Evolutionary conservation across 2,329 filamentous ascomycete species (phyloP), one percentile per base, ranked within the genome.

Genomic region (Claviceps sp.): DNA sequence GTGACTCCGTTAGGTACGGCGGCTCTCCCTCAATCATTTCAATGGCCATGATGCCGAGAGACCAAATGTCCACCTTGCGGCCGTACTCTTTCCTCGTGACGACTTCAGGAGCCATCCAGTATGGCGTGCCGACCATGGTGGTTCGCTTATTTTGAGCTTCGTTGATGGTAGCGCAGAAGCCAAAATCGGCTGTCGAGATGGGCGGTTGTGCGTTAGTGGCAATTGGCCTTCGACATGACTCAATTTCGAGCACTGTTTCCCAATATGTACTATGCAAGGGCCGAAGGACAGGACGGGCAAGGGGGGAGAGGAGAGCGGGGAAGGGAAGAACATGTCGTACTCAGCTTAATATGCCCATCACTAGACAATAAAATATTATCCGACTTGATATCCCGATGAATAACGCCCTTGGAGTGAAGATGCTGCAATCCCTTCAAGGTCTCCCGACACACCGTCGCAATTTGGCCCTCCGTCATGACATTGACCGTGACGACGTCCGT

Each of bases 11-110:
- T 53, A 98, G 76, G 65, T 97, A 98, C 23, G 93, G 93, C 13
- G 93, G 93, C 67, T 97, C 93, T 65, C 91, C 93, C 71, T 97
- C 93, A 58, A 98, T 95, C 93, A 98, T 98, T 69, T 98, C 93
- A 62, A 98, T 97, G 7, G 93, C 89, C 93, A 98, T 97, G 71
- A 98, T 98, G 53, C 93, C 93, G 45, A 98, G 74, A 53, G 88
- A 95, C 93, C 93, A 98, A 59, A 98, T 96, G 64, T 98, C 93
- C 51, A 98, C 91, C 69, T 97, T 98, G 56, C 91, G 85, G 58
- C 93, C 93, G 68, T 98, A 98, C 70, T 97, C 93, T 68, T 97
- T 97, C 43, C 90, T 78, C 6, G 89, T 97, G 29, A 98, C 93
- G 22, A 98, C 91, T 69, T 98, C 93, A 3, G 93, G 93, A 1